These are phyloP conservation scores for Talaromyces ruber DNA, from an alignment of 495 filamentous ascomycete species.

Conservation along the genomic window DNA sequence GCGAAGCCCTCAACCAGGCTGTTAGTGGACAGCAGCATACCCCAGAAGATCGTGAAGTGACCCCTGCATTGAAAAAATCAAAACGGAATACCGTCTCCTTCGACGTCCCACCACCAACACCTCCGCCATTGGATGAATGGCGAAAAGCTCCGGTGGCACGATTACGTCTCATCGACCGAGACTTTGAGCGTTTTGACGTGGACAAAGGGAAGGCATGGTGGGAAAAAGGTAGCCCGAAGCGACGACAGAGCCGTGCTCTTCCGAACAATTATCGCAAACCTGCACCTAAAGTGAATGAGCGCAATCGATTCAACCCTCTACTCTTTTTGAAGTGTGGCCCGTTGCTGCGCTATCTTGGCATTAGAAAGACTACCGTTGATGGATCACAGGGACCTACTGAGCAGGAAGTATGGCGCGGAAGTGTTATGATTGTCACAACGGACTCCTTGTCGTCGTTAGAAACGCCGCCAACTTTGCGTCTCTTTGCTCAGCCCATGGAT, in stretches of 20 bases:
- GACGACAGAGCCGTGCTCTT: slow-evolving; percentile 33
- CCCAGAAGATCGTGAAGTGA: slow-evolving; percentile 11
- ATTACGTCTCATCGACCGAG: slow-evolving; percentile 28
- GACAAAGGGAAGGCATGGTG: slow-evolving; percentile 39
- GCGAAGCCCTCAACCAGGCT: background rate
- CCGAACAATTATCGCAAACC: slow-evolving; percentile 32
- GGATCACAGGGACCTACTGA: slow-evolving; percentile 31
- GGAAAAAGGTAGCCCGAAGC: slow-evolving; percentile 28
- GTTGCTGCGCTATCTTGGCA: slow-evolving; percentile 80
- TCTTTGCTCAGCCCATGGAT: slow-evolving; percentile 83
- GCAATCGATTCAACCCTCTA: slow-evolving; percentile 69
- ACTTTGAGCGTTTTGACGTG: slow-evolving; percentile 32
- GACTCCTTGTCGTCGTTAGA: slow-evolving; percentile 76
- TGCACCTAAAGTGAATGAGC: slow-evolving; percentile 29
- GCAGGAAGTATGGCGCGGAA: slow-evolving; percentile 85
- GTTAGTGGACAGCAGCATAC: background rate
- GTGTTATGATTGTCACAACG: slow-evolving; percentile 84
- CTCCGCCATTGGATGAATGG: slow-evolving; percentile 38
- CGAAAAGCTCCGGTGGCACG: slow-evolving; percentile 27
- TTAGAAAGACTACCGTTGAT: slow-evolving; percentile 36
- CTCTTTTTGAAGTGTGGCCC: slow-evolving; percentile 87
- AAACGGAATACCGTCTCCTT: slow-evolving; percentile 38
- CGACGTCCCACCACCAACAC: slow-evolving; percentile 38
- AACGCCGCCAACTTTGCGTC: slow-evolving; percentile 61
- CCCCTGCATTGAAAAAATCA: slow-evolving; percentile 21